These are phyloP conservation scores for Vicia sativa DNA, from an alignment of 306 rosid genomes.

Conservation along the genomic window DNA sequence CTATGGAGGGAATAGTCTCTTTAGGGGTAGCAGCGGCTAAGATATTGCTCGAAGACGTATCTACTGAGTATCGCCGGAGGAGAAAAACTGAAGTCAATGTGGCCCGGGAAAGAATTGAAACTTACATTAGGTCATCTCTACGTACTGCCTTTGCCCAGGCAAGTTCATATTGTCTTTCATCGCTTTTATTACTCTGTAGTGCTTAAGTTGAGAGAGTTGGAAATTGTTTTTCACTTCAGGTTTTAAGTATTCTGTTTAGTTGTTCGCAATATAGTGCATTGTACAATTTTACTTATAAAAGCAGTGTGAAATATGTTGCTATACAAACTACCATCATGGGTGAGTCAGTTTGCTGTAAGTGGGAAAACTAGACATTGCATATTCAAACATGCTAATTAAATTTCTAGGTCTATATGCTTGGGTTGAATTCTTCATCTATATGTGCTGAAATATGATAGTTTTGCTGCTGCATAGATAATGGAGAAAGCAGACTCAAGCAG, in stretches of 20 bases:
- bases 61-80: conserved; percentile 90
- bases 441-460: conserved; percentile 44
- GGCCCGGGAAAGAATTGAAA: conserved; percentile 88
- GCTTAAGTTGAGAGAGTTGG: conserved; percentile 12
- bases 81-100: conserved; percentile 87
- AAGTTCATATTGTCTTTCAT: conserved; percentile 46
- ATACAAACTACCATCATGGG: conserved; percentile 12
- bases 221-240: conserved; percentile 1
- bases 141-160: conserved; percentile 99
- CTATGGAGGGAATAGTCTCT: conserved; percentile 92
- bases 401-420: not conserved
- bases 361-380: conserved; percentile 13
- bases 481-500: conserved; percentile 96
- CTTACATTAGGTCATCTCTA: conserved; percentile 91
- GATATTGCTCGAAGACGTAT: conserved; percentile 90
- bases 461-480: conserved; percentile 68
- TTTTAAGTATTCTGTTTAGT: not conserved
- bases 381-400: conserved; percentile 1
- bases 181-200: conserved; percentile 15
- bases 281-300: conserved; percentile 15
- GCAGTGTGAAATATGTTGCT: conserved; percentile 8
- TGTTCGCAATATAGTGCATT: conserved; percentile 11
- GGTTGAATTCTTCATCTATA: conserved; percentile 29
- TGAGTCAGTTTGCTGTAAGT: not conserved
- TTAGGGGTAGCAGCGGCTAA: conserved; percentile 91